Conservation (phyloP, 768 basidiomycete genomes). For the Thelephora aurantiotincta region DNA sequence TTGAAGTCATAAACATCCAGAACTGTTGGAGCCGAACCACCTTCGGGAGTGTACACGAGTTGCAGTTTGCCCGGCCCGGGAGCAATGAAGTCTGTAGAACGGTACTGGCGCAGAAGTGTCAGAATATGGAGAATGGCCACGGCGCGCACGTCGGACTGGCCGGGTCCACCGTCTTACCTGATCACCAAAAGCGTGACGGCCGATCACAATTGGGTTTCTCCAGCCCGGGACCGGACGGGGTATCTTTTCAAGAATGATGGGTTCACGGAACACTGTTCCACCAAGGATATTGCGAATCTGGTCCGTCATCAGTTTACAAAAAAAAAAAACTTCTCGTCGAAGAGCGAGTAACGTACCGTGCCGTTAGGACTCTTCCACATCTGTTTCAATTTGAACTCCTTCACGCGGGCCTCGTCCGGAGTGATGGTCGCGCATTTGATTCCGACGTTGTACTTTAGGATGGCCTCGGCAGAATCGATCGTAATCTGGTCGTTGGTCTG, state of each 20-base stretch:
- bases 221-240: conserved; percentile 94
- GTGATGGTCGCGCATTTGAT: conserved; percentile 99
- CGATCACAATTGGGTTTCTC: conserved; percentile 93
- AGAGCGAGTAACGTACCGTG: conserved; percentile 38
- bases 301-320: background rate
- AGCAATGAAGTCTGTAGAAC: conserved; percentile 84
- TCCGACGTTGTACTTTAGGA: conserved; percentile 87
- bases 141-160: background rate
- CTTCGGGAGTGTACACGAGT: conserved; percentile 74
- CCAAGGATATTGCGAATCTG: conserved; percentile 96
- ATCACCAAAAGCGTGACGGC: conserved; percentile 95
- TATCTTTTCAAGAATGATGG: conserved; percentile 83
- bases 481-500: conserved; percentile 93
- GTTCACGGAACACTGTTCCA: conserved; percentile 97
- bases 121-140: background rate
- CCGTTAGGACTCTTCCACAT: conserved; percentile 99
- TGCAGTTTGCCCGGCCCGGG: conserved; percentile 91
- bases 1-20: conserved; percentile 92
- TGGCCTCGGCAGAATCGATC: conserved; percentile 86
- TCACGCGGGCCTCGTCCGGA: conserved; percentile 89
- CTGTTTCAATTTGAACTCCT: conserved; percentile 96
- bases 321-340: background rate
- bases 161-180: conserved; percentile 35
- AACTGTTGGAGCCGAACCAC: conserved; percentile 50
- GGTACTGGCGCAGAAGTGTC: conserved; percentile 40